Percentiles rank a stretch among this genome's conserved stretches.
phyloP scores from a whole-genome alignment of 108 stramenopile species.

The Poteriospumella lacustris region DNA sequence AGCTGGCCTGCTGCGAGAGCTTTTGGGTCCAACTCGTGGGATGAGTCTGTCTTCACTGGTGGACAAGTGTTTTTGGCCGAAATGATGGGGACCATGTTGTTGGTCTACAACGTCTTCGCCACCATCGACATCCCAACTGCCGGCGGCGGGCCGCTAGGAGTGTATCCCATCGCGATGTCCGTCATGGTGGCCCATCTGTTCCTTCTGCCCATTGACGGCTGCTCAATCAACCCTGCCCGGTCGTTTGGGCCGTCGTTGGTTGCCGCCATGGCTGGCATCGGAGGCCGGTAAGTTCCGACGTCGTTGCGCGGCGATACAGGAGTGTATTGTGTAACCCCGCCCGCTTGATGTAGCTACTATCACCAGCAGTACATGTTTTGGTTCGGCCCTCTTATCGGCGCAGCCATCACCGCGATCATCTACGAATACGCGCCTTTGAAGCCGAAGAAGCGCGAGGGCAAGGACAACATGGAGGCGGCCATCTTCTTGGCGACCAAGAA shows the following conservation, averaged over 20 bases:
- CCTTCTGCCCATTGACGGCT: slow-evolving; percentile 33
- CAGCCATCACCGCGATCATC: slow-evolving; percentile 24
- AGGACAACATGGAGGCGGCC: slow-evolving; percentile 19
- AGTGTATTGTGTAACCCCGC: no score
- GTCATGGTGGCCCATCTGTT: slow-evolving; percentile 23
- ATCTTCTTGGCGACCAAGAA: slow-evolving; percentile 15
- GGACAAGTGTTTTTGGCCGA: slow-evolving; percentile 29
- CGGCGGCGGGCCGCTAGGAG: not conserved
- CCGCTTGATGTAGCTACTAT: no score
- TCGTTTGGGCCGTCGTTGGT: slow-evolving; percentile 32
- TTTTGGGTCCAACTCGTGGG: slow-evolving; percentile 24
- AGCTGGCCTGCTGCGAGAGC: not conserved
- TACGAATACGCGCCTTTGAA: slow-evolving; percentile 28
- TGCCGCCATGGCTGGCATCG: slow-evolving; percentile 18
- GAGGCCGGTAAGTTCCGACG: no score
- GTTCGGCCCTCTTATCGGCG: slow-evolving; percentile 25
- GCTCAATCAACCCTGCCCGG: slow-evolving; percentile 33
- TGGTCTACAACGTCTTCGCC: slow-evolving; percentile 31
- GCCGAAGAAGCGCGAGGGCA: slow-evolving; percentile 19
- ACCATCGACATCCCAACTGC: slow-evolving; percentile 10
- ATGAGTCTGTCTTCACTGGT: slow-evolving; percentile 1
- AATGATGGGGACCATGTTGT: slow-evolving; percentile 12
- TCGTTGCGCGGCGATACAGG: no score
- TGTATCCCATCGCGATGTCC: slow-evolving; percentile 29
- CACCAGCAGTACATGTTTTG: slow-evolving; percentile 33